Percentiles rank a stretch among this genome's conserved stretches.
Conservation (phyloP, 108 stramenopile species). For the Parmales sp. region DNA sequence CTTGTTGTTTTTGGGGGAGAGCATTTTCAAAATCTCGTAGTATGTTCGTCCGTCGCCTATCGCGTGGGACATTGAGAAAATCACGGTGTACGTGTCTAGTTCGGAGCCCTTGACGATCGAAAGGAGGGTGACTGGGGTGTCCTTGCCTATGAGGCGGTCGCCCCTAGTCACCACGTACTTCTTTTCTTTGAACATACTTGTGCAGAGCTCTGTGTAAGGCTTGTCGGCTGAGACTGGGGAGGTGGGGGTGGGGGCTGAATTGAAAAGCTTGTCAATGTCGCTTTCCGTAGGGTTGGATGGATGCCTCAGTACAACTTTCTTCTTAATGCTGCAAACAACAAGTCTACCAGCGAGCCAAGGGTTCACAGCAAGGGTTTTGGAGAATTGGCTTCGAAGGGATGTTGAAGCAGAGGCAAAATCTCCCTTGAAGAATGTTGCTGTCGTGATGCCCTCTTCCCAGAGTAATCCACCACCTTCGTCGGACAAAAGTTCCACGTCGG, state of each 20-base stretch:
- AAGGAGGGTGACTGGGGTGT: neutral
- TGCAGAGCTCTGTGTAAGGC: neutral
- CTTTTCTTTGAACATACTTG: neutral
- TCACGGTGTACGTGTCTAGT: neutral
- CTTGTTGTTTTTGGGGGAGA: neutral
- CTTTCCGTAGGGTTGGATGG: no score
- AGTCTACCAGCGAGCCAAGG: conserved; percentile 3
- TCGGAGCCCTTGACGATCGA: neutral
- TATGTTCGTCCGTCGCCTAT: conserved; percentile 16
- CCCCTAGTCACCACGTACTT: neutral
- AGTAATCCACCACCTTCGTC: conserved; percentile 9
- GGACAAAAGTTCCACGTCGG: neutral
- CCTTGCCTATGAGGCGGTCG: neutral
- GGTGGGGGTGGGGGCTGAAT: no score
- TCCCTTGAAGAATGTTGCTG: neutral
- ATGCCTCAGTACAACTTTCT: neutral
- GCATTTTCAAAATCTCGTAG: conserved; percentile 13
- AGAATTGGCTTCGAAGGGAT: neutral
- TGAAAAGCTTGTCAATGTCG: neutral
- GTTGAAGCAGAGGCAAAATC: neutral
- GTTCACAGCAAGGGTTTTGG: neutral
- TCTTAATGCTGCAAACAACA: neutral
- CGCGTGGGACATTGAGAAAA: conserved; percentile 14
- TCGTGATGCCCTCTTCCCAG: conserved; percentile 7
- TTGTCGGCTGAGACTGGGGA: neutral